Conservation (phyloP, 2,329 filamentous ascomycete species). For the Aspergillus carbonarius region DNA sequence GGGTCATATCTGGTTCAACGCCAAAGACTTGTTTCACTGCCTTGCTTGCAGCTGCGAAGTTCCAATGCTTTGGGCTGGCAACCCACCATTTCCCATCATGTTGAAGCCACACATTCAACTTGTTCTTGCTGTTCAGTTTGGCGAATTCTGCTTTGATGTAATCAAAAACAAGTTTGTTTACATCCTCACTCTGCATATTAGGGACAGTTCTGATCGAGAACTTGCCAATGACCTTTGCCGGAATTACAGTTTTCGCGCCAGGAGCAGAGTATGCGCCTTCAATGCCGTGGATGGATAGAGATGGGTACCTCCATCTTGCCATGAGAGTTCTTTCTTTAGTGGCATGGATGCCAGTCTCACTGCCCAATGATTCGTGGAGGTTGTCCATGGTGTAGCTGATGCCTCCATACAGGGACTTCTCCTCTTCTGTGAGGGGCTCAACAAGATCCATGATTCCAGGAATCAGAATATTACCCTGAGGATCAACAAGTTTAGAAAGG, state of each 20-base stretch:
- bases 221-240: constrained; percentile 95
- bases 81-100: constrained; percentile 99
- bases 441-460: constrained; percentile 94
- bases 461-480: constrained; percentile 87
- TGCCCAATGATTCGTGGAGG: constrained; percentile 86
- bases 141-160: constrained; percentile 82
- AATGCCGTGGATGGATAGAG: constrained; percentile 88
- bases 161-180: constrained; percentile 80
- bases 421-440: constrained; percentile 79
- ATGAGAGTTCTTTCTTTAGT: constrained; percentile 93
- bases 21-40: constrained; percentile 96
- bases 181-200: constrained; percentile 90
- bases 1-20: constrained; percentile 88
- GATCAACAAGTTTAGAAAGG: constrained; percentile 80
- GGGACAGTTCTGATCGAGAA: constrained; percentile 98
- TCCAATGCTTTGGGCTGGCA: constrained; percentile 96
- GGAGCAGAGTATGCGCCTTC: constrained; percentile 93
- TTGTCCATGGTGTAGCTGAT: constrained; percentile 98
- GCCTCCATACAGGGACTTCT: constrained; percentile 79
- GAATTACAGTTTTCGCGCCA: constrained; percentile 97
- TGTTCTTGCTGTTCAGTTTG: constrained; percentile 91
- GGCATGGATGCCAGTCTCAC: constrained; percentile 78
- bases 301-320: constrained; percentile 94
- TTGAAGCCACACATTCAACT: constrained; percentile 73
- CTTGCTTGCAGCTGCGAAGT: constrained; percentile 91